These are phyloP conservation scores for Naganishia liquefaciens DNA, from an alignment of 1,284 basidiomycete species.

Conservation along the genomic window DNA sequence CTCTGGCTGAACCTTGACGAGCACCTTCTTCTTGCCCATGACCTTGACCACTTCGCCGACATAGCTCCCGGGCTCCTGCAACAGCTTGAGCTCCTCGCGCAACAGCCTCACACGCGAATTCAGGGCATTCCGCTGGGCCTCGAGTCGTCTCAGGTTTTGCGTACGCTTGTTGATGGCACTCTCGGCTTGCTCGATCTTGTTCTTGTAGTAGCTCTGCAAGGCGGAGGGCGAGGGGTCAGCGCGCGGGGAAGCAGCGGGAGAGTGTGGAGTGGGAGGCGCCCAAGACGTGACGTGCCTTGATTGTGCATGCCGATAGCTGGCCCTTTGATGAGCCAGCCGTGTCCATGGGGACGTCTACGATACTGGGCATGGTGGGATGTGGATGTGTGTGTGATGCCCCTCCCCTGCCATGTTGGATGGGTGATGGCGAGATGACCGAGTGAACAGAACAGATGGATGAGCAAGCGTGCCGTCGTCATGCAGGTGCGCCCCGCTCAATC, in stretches of 20 bases:
- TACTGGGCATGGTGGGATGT: constrained; percentile 7
- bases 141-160: constrained; percentile 90
- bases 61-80: constrained; percentile 96
- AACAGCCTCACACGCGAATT: constrained; percentile 89
- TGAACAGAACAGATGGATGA: too few relatives aligned
- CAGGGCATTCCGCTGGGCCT: constrained; percentile 93
- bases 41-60: constrained; percentile 98
- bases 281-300: constrained; percentile 11
- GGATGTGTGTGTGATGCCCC: not conserved
- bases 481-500: not conserved
- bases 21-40: constrained; percentile 98
- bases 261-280: not conserved
- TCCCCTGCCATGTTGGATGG: too few relatives aligned
- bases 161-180: constrained; percentile 76
- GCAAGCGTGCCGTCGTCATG: constrained; percentile 29
- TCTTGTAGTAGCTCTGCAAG: constrained; percentile 80
- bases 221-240: not conserved
- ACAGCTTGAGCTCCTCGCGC: constrained; percentile 87
- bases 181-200: constrained; percentile 91
- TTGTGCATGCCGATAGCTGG: constrained; percentile 21
- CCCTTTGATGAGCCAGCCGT: not conserved
- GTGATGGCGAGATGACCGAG: constrained; percentile 10
- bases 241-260: not conserved
- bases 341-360: constrained; percentile 21
- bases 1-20: constrained; percentile 98